Evolutionary conservation across 768 basidiomycete genomes (phyloP), one percentile per base, ranked within the genome.

Genomic region (Saitozyma sp.): DNA sequence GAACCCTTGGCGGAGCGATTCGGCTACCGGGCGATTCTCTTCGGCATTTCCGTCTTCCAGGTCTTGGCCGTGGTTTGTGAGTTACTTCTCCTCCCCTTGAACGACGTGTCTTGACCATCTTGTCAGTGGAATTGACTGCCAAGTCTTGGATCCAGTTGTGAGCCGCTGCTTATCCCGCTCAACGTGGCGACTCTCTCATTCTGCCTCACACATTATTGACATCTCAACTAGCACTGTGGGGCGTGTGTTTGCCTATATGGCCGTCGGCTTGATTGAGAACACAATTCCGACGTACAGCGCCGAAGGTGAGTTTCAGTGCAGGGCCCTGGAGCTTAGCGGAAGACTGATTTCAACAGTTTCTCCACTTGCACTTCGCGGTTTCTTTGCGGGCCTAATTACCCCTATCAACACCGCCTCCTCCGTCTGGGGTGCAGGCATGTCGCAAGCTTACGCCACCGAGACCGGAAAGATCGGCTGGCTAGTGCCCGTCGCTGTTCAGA

Each of bases 231-330:
- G n/a, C n/a, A n/a, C n/a, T n/a, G n/a, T n/a, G n/a, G n/a, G n/a
- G n/a, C n/a, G n/a, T n/a, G n/a, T n/a, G n/a, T n/a, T n/a, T n/a
- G n/a, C n/a, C n/a, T n/a, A n/a, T n/a, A n/a, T n/a, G n/a, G n/a
- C 58, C 17, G 61, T 69, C n/a, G 67, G 67, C 9, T 38, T 62
- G 19, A 59, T 69, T 50, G 67, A 69, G 45, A 61, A 59, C 43
- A 50, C 52, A 16, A 56, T 65, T 9, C 67, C 67, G 29, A 56
- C 67, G 7, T 69, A 69, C 52, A 59, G 43, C 16, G 54, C 67
- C 14, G 67, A 69, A n/a, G n/a, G n/a, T n/a, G n/a, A n/a, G n/a
- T n/a, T n/a, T n/a, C n/a, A n/a, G n/a, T n/a, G n/a, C n/a, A n/a
- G n/a, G n/a, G n/a, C n/a, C n/a, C n/a, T n/a, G n/a, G n/a, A n/a